A percentile compares a stretch with the other conserved stretches of the same genome.
Conservation (phyloP, 495 filamentous ascomycete species). For the Aspergillus bertholletiae region DNA sequence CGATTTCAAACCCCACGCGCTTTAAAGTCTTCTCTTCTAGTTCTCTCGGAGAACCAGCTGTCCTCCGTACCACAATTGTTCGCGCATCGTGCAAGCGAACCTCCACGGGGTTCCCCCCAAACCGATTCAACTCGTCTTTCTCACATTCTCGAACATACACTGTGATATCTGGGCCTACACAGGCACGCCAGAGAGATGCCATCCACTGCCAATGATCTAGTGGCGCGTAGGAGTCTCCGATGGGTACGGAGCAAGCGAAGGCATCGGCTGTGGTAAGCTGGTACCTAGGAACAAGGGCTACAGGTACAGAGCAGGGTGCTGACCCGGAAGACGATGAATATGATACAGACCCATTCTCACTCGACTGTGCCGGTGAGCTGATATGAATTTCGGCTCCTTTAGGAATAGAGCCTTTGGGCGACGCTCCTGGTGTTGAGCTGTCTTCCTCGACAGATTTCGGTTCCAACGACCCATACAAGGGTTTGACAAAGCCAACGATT, state of each 20-base stretch:
- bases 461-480: conserved; percentile 12
- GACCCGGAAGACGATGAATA: conserved; percentile 21
- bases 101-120: conserved; percentile 46
- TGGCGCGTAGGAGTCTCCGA: conserved; percentile 72
- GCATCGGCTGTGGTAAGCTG: conserved; percentile 72
- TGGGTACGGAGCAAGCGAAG: conserved; percentile 67
- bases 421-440: conserved; percentile 18
- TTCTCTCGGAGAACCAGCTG: conserved; percentile 29
- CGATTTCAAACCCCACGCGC: conserved; percentile 76
- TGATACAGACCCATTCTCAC: conserved; percentile 27
- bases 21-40: conserved; percentile 66
- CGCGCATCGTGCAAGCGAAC: conserved; percentile 48
- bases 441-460: conserved; percentile 18
- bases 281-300: conserved; percentile 75
- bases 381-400: conserved; percentile 29
- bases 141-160: conserved; percentile 53
- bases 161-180: conserved; percentile 82
- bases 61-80: conserved; percentile 56
- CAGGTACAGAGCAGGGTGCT: conserved; percentile 39
- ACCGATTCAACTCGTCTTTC: conserved; percentile 44
- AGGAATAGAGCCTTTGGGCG: conserved; percentile 34
- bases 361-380: conserved; percentile 26
- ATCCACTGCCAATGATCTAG: conserved; percentile 98
- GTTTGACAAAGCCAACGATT: conserved; percentile 60
- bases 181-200: conserved; percentile 88